Evolutionary conservation across 805 yeast genomes (phyloP).

Genomic region (Candida hungchunana): DNA sequence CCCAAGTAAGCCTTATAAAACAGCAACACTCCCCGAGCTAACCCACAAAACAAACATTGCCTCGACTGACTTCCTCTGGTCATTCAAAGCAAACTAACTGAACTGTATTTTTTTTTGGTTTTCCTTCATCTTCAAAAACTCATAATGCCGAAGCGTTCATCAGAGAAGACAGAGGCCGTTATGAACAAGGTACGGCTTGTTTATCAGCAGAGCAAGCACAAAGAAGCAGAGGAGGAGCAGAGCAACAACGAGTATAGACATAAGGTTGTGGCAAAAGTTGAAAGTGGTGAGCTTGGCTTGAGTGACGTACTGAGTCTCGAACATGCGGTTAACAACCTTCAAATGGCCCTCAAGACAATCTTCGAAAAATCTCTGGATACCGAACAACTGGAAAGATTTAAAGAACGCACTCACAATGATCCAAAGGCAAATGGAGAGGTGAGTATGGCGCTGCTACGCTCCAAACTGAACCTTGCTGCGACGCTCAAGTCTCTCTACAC

Average conservation of each 20-base stretch:
- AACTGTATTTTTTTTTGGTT: too few relatives aligned
- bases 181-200: slow-evolving; percentile 9
- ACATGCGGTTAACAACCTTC: slow-evolving; percentile 48
- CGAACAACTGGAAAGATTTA: slow-evolving; percentile 34
- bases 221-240: background rate
- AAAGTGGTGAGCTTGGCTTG: slow-evolving; percentile 7
- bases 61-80: background rate
- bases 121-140: too few relatives aligned
- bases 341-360: slow-evolving; percentile 47
- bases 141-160: background rate
- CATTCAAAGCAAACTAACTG: too few relatives aligned
- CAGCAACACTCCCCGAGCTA: too few relatives aligned
- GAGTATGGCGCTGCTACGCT: slow-evolving; percentile 46
- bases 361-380: slow-evolving; percentile 54
- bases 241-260: slow-evolving; percentile 1
- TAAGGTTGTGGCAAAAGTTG: slow-evolving; percentile 1
- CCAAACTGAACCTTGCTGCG: slow-evolving; percentile 56
- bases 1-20: too few relatives aligned
- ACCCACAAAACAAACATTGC: background rate
- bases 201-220: background rate
- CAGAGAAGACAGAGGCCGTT: background rate
- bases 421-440: slow-evolving; percentile 36
- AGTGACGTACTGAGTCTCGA: slow-evolving; percentile 36
- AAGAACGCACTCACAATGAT: slow-evolving; percentile 24
- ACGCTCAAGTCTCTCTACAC: slow-evolving; percentile 51